Percentiles rank a stretch among this genome's conserved stretches.
These are phyloP conservation scores for Podospora comata DNA, from an alignment of 495 filamentous ascomycete genomes.

Conservation along the genomic window DNA sequence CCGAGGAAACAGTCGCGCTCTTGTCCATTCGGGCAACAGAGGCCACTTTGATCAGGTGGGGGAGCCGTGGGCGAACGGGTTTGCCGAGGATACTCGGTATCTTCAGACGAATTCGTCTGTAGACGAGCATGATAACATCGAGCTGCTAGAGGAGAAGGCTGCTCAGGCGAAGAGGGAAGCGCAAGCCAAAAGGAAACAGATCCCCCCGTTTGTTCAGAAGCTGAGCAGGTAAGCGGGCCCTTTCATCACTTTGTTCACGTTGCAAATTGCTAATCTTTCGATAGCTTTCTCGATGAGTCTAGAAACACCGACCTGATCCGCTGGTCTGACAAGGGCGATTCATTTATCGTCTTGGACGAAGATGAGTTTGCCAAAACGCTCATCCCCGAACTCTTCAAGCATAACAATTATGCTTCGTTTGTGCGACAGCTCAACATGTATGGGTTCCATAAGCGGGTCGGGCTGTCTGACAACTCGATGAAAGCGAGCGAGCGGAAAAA, in stretches of 20 bases:
- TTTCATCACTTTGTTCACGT: neutral
- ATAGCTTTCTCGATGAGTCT: slow-evolving; percentile 85
- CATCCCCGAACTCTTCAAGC: slow-evolving; percentile 97
- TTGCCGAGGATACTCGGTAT: slow-evolving; percentile 46
- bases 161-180: slow-evolving; percentile 75
- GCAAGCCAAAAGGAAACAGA: slow-evolving; percentile 83
- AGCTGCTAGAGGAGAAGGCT: slow-evolving; percentile 73
- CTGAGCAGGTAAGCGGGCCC: slow-evolving; percentile 72
- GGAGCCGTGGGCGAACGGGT: slow-evolving; percentile 46
- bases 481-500: slow-evolving; percentile 93
- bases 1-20: slow-evolving; percentile 60
- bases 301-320: slow-evolving; percentile 93
- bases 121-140: slow-evolving; percentile 66
- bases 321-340: slow-evolving; percentile 94
- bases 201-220: slow-evolving; percentile 98
- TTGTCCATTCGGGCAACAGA: slow-evolving; percentile 45
- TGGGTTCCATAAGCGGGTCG: slow-evolving; percentile 98
- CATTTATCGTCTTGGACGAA: slow-evolving; percentile 95
- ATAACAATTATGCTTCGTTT: slow-evolving; percentile 99
- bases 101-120: slow-evolving; percentile 38
- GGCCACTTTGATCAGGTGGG: slow-evolving; percentile 42
- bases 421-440: slow-evolving; percentile 99
- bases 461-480: slow-evolving; percentile 95
- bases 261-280: slow-evolving; percentile 7
- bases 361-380: slow-evolving; percentile 98